Evolutionary conservation across 2,329 filamentous ascomycete genomes (phyloP).

Genomic region (Scortechinia acanthostroma): DNA sequence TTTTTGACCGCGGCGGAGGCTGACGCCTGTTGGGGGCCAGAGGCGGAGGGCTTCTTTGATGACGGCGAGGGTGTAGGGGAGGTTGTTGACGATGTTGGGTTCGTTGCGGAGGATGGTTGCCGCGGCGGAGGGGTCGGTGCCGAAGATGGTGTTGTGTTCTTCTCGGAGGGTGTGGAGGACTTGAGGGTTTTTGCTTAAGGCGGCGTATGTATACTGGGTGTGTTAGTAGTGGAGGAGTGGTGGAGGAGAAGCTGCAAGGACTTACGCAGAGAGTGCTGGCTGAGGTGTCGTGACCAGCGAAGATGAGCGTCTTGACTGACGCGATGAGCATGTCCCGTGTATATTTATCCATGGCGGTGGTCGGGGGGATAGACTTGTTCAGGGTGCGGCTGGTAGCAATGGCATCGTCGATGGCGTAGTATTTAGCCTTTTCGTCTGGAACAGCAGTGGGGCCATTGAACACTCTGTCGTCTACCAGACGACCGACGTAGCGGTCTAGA

Average conservation of each 20-base stretch:
- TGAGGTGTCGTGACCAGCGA: slow-evolving; percentile 10
- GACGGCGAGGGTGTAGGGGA: slow-evolving; percentile 40
- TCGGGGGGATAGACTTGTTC: slow-evolving; percentile 4
- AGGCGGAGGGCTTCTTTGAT: slow-evolving; percentile 44
- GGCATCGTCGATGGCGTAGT: no score
- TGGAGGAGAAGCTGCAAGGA: no score
- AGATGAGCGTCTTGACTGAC: slow-evolving; percentile 6
- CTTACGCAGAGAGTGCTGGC: slow-evolving; percentile 6
- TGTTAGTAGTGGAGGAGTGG: not conserved
- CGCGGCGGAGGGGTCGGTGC: slow-evolving; percentile 23
- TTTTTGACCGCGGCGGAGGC: slow-evolving; percentile 19
- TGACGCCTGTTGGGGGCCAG: slow-evolving; percentile 34
- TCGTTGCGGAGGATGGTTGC: slow-evolving; percentile 27
- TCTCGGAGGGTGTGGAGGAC: not conserved
- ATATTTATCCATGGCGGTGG: slow-evolving; percentile 5
- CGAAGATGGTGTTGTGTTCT: slow-evolving; percentile 39
- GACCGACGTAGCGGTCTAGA: no score
- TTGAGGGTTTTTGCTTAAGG: no score
- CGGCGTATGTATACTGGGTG: no score
- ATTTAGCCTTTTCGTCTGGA: no score
- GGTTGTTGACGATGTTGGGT: slow-evolving; percentile 35
- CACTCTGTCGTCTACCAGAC: no score
- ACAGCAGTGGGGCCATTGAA: no score
- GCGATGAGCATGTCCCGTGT: no score
- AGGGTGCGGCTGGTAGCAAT: no score